phyloP scores from a whole-genome alignment of 2,329 filamentous ascomycete species.

The Nigrospora oryzae region DNA sequence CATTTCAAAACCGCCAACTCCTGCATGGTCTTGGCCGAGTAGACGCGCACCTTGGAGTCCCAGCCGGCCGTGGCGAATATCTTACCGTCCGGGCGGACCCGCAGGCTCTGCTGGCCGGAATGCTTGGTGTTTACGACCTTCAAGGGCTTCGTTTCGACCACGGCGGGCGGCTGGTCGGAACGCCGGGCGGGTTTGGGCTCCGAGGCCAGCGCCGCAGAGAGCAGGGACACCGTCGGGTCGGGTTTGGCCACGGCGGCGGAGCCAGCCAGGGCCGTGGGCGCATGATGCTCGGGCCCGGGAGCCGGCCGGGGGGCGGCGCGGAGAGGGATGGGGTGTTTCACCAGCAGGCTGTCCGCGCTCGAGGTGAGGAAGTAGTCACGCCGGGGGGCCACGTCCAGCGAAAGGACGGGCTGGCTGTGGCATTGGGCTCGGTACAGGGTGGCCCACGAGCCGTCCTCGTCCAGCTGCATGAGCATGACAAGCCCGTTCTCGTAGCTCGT shows the following conservation, averaged over 20 bases:
- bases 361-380: conserved; percentile 65
- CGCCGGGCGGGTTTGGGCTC: conserved; percentile 8
- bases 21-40: conserved; percentile 70
- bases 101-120: conserved; percentile 77
- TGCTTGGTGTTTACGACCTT: conserved; percentile 72
- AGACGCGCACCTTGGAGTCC: conserved; percentile 77
- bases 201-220: conserved; percentile 18
- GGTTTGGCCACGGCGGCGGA: not conserved
- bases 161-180: conserved; percentile 3
- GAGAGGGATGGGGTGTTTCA: conserved; percentile 60
- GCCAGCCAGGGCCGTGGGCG: not conserved
- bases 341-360: conserved; percentile 70
- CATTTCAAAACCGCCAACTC: conserved; percentile 90
- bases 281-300: not conserved
- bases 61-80: conserved; percentile 89
- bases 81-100: conserved; percentile 68
- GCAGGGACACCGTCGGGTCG: conserved; percentile 11
- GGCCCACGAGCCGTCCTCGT: conserved; percentile 32
- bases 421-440: conserved; percentile 55
- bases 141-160: conserved; percentile 35
- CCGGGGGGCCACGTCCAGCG: conserved; percentile 48
- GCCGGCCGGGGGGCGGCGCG: conserved; percentile 3
- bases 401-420: conserved; percentile 77
- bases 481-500: conserved; percentile 83
- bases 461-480: conserved; percentile 54